Evolutionary conservation across 139 green algal genomes (phyloP).

Genomic region (Marvania coccoides): DNA sequence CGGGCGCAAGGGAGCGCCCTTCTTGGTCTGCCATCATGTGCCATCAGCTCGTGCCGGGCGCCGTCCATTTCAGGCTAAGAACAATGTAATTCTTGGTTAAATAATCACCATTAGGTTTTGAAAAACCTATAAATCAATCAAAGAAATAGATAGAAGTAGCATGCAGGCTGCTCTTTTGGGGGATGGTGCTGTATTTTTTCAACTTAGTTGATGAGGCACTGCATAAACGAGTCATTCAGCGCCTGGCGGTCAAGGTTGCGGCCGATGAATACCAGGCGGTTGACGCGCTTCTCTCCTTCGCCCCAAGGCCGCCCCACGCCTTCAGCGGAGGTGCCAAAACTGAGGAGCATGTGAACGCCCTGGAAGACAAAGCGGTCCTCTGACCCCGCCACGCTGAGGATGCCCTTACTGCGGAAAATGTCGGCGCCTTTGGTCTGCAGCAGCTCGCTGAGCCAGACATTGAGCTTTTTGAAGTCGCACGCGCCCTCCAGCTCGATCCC

Average conservation of each 20-base stretch:
- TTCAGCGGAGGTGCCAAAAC: constrained; percentile 55
- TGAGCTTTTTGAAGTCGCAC: constrained; percentile 50
- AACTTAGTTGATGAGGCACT: constrained; percentile 79
- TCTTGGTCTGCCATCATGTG: too few species aligned
- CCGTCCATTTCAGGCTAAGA: too few species aligned
- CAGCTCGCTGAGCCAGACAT: constrained; percentile 63
- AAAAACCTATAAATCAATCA: too few species aligned
- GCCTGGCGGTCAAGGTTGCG: constrained; percentile 80
- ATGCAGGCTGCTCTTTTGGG: too few species aligned
- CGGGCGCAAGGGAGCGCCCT: too few species aligned
- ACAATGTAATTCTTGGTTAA: too few species aligned
- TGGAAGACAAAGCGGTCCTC: constrained; percentile 38
- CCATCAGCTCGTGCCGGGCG: too few species aligned
- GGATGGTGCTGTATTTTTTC: too few species aligned
- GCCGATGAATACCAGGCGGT: constrained; percentile 91
- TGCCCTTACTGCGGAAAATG: constrained; percentile 71
- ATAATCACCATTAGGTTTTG: too few species aligned
- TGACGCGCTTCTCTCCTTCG: constrained; percentile 55
- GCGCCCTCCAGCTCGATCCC: constrained; percentile 56
- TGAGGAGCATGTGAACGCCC: constrained; percentile 41
- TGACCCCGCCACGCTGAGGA: constrained; percentile 59
- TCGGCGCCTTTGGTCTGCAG: constrained; percentile 62
- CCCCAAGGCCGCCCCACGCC: constrained; percentile 50
- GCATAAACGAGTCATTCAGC: constrained; percentile 67
- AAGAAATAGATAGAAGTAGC: too few species aligned